Conservation (phyloP, 129 eudicot genomes). For the Lactuca saligna region DNA sequence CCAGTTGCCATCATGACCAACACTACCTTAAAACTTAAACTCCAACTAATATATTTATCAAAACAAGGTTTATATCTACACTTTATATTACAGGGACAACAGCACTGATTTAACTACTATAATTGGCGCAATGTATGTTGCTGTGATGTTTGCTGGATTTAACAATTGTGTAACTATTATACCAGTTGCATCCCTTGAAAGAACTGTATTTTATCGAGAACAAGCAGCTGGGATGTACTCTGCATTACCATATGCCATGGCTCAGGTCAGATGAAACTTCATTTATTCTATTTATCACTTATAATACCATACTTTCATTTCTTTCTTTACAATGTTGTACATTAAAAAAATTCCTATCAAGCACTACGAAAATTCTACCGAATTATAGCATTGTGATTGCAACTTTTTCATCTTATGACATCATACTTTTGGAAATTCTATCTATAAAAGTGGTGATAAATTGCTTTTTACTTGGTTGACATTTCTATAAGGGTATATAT, state of each 20-base stretch:
- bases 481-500: too few species aligned
- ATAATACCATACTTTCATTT: too few species aligned
- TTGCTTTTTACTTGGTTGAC: too few species aligned
- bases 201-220: constrained; percentile 73
- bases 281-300: not conserved
- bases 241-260: constrained; percentile 73
- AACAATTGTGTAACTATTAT: not conserved
- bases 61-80: not conserved
- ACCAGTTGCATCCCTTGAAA: constrained; percentile 26
- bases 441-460: too few species aligned
- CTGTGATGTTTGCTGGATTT: not conserved
- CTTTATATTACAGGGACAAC: not conserved
- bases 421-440: too few species aligned
- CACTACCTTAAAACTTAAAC: not conserved
- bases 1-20: not conserved
- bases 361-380: not conserved
- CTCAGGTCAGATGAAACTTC: constrained; percentile 45
- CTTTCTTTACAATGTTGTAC: too few species aligned
- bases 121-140: not conserved
- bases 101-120: not conserved
- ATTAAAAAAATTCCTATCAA: too few species aligned
- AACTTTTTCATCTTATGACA: too few species aligned
- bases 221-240: constrained; percentile 77
- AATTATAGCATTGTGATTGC: not conserved
- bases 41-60: too few species aligned